Conservation (phyloP, 2,329 filamentous ascomycete genomes). For the Colletotrichum gloeosporioides region DNA sequence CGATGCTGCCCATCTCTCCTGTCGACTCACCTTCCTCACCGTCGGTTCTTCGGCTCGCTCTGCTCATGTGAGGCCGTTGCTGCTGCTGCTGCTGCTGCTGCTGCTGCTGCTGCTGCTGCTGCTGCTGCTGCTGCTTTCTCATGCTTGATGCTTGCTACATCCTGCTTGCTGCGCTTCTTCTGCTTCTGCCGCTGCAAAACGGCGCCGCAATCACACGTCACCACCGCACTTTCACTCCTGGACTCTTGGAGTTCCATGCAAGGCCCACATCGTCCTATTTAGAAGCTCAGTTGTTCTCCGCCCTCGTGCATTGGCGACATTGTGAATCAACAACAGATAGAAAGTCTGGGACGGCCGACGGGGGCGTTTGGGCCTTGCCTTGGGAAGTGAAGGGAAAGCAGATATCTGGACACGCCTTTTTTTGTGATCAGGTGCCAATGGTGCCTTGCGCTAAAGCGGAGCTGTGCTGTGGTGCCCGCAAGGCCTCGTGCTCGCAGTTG, state of each 20-base stretch:
- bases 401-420: not conserved
- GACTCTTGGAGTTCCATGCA: not conserved
- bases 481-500: not conserved
- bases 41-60: not conserved
- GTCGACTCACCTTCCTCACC: not conserved
- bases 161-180: not conserved
- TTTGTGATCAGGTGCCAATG: constrained; percentile 11
- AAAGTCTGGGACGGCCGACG: not conserved
- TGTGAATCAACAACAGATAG: constrained; percentile 6
- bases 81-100: not conserved
- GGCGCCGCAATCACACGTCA: constrained; percentile 4
- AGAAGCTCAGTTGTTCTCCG: not conserved
- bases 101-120: not conserved
- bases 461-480: not conserved
- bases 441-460: constrained; percentile 16
- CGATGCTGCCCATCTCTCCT: not conserved
- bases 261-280: not conserved
- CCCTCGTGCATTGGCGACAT: constrained; percentile 12
- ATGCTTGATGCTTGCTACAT: not conserved
- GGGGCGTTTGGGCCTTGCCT: not conserved
- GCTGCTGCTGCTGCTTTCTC: not conserved
- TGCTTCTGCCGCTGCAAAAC: constrained; percentile 1
- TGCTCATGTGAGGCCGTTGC: not conserved
- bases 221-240: not conserved
- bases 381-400: not conserved